phyloP scores from a whole-genome alignment of 2,329 filamentous ascomycete genomes.

The Pseudogymnoascus sp. region DNA sequence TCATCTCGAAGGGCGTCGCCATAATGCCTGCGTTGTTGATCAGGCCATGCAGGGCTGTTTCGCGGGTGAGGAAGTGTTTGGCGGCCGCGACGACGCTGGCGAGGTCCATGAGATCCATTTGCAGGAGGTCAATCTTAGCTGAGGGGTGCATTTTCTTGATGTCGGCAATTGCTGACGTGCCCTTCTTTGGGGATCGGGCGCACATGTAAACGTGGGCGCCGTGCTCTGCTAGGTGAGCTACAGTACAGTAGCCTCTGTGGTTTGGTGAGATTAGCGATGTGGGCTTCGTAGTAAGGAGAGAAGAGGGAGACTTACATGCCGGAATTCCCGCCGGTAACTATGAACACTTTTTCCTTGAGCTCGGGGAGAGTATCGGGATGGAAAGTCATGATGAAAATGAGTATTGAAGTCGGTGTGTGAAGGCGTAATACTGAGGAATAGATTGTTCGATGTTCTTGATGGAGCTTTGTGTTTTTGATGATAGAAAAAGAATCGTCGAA shows the following conservation, averaged over 20 bases:
- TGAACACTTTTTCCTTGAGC: constrained; percentile 35
- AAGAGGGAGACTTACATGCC: constrained; percentile 34
- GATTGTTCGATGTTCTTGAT: constrained; percentile 14
- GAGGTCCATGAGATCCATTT: constrained; percentile 31
- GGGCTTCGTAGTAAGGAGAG: background rate
- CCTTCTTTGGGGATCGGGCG: constrained; percentile 16
- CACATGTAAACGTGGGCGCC: constrained; percentile 21
- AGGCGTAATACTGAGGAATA: constrained; percentile 13
- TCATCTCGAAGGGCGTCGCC: constrained; percentile 27
- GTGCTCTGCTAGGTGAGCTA: constrained; percentile 18
- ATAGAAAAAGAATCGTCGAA: constrained; percentile 15
- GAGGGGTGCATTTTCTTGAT: constrained; percentile 16
- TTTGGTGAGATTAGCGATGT: constrained; percentile 14
- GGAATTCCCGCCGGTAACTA: constrained; percentile 38
- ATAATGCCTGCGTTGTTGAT: constrained; percentile 35
- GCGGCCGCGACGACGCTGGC: constrained; percentile 27
- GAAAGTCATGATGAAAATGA: constrained; percentile 29
- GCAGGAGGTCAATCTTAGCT: constrained; percentile 22
- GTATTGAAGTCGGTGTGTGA: constrained; percentile 13
- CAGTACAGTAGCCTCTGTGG: constrained; percentile 18
- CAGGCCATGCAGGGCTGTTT: constrained; percentile 30
- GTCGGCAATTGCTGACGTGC: constrained; percentile 13
- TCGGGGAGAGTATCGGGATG: constrained; percentile 34
- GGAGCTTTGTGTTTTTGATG: constrained; percentile 17
- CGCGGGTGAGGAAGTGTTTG: constrained; percentile 14